phyloP scores from a whole-genome alignment of 2,329 filamentous ascomycete genomes.

The Aspergillus caelatus region DNA sequence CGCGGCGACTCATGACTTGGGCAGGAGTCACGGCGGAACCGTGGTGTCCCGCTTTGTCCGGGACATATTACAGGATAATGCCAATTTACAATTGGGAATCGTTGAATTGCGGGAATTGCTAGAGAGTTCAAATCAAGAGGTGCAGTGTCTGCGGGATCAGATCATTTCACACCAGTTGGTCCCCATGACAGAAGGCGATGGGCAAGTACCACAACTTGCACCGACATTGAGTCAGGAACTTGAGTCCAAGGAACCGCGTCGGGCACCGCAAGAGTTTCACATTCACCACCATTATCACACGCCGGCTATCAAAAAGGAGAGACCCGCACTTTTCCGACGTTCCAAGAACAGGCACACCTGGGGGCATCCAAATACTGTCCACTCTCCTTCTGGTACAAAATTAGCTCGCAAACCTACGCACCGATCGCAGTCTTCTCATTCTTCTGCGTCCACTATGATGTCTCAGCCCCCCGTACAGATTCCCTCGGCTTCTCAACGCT shows the following conservation, averaged over 20 bases:
- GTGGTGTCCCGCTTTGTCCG: constrained; percentile 97
- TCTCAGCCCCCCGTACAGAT: constrained; percentile 64
- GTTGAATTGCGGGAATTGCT: constrained; percentile 90
- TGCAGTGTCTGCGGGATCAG: constrained; percentile 82
- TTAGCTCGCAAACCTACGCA: constrained; percentile 36
- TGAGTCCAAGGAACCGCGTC: constrained; percentile 52
- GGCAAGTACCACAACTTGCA: constrained; percentile 35
- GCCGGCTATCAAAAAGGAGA: constrained; percentile 62
- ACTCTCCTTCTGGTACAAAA: constrained; percentile 33
- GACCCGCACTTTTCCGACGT: constrained; percentile 56
- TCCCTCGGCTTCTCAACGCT: constrained; percentile 47
- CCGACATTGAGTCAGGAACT: constrained; percentile 74
- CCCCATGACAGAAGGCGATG: constrained; percentile 28
- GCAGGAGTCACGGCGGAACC: constrained; percentile 60
- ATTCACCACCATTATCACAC: constrained; percentile 94
- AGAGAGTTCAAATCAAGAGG: constrained; percentile 89
- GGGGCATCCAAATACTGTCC: constrained; percentile 57
- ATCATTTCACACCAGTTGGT: constrained; percentile 72
- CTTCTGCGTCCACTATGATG: constrained; percentile 62
- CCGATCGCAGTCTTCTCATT: constrained; percentile 42
- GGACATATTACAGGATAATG: constrained; percentile 93
- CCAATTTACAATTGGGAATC: constrained; percentile 88
- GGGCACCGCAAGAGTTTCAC: constrained; percentile 74
- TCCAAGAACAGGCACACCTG: constrained; percentile 73
- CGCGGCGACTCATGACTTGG: constrained; percentile 69